Conservation (phyloP, 169 alveolate species). For the Perkinsus olseni region DNA sequence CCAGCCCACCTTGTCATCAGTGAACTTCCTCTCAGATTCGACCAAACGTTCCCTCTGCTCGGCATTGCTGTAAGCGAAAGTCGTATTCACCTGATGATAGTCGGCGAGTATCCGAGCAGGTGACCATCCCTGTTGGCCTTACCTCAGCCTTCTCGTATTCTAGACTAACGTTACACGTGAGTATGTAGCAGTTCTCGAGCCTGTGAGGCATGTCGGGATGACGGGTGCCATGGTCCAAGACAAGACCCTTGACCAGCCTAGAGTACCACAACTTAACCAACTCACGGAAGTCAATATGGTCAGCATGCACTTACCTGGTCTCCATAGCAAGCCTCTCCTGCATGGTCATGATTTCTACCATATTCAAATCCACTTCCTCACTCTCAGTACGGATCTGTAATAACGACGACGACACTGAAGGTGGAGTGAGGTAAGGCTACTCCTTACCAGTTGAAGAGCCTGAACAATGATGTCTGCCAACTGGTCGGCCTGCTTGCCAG, state of each 20-base stretch:
- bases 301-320: conserved; percentile 45
- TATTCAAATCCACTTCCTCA: conserved; percentile 82
- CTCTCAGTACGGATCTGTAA: not conserved
- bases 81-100: conserved; percentile 62
- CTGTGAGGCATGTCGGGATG: conserved; percentile 97
- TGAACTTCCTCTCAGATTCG: conserved; percentile 87
- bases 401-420: conserved; percentile 40
- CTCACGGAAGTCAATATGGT: not conserved
- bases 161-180: conserved; percentile 91
- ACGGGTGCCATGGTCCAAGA: conserved; percentile 96
- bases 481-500: conserved; percentile 74
- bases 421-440: conserved; percentile 20
- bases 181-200: conserved; percentile 86
- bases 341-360: conserved; percentile 97
- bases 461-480: conserved; percentile 91
- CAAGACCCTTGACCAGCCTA: conserved; percentile 78
- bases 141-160: conserved; percentile 99
- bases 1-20: conserved; percentile 86
- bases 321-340: conserved; percentile 89
- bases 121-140: conserved; percentile 5
- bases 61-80: conserved; percentile 92
- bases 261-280: conserved; percentile 62
- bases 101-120: not conserved
- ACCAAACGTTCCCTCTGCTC: conserved; percentile 94
- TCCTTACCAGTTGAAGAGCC: conserved; percentile 53